Evolutionary conservation across 129 eudicot species (phyloP), one percentile per base, ranked within the genome.

Genomic region (Helichrysum umbraculigerum): DNA sequence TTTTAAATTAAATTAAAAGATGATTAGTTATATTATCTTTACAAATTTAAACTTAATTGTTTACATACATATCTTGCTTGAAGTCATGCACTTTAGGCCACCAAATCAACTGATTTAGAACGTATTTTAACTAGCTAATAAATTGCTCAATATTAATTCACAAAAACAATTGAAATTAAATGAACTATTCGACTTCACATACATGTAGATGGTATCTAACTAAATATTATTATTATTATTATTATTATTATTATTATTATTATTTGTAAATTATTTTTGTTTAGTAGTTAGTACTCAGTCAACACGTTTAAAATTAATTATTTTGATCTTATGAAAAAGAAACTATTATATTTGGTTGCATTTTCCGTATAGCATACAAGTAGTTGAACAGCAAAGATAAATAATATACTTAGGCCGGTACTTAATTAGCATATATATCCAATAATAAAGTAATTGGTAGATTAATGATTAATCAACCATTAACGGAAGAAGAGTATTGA

Each of bases 71-170:
- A 25, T 32, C 30, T 35, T 35, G 68, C 77, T 35, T 58, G 52
- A 5, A 75, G 71, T 42, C 71, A 29, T 75, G 71, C 34, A 17
- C n/a, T 63, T 63, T 75, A 74, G 79, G 79, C 47, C 37, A 75
- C 79, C 79, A 75, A 75, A 62, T 50, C 71, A 33, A 57, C 50
- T 61, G 32, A n/a, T 47, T 29, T 60, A 60, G 16, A 29, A 61
- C 70, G 29, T 74, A 59, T 74, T 61, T 39, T 60, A 22, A 39
- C 56, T 6, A 37, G 37, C 62, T 11, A 34, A 34, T 33, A 4
- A 41, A 9, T 42, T 4, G 28, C 21, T 15, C 28, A 25, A 25
- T 61, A 20, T 39, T 39, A 28, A 30, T 28, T 28, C 30, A 28
- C 63, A 44, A 75, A 21, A 29, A 75, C 51, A 34, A 30, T 54